Conservation (phyloP, 768 basidiomycete genomes). For the Podaxis pistillaris region DNA sequence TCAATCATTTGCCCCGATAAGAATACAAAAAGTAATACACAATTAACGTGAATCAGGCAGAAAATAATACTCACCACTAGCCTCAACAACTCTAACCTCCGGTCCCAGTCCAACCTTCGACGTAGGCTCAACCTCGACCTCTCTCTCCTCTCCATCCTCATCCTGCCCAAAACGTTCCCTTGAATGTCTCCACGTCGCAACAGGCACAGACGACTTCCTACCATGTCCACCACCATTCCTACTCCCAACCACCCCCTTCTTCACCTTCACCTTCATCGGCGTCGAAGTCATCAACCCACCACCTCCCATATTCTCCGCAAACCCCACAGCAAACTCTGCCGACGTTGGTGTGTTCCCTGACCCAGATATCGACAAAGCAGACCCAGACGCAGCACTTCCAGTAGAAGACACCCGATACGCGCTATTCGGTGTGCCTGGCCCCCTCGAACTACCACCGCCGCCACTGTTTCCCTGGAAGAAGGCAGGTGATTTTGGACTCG, state of each 20-base stretch:
- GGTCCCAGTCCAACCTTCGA: neutral
- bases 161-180: neutral
- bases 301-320: neutral
- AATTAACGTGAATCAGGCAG: neutral
- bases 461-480: neutral
- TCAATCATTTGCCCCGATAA: neutral
- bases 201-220: conserved; percentile 6
- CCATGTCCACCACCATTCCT: neutral
- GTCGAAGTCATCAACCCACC: conserved; percentile 3
- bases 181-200: conserved; percentile 4
- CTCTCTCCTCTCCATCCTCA: neutral
- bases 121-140: neutral
- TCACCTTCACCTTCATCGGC: conserved; percentile 3
- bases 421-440: neutral
- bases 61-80: conserved; percentile 2
- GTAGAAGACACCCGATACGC: neutral
- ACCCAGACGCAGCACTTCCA: neutral
- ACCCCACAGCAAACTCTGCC: neutral
- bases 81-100: conserved; percentile 11
- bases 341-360: neutral
- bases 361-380: neutral
- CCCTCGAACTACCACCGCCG: neutral
- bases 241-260: neutral
- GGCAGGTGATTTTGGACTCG: neutral
- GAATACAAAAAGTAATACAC: neutral